phyloP scores from a whole-genome alignment of 2,329 filamentous ascomycete genomes.

The Didymella keratinophila region DNA sequence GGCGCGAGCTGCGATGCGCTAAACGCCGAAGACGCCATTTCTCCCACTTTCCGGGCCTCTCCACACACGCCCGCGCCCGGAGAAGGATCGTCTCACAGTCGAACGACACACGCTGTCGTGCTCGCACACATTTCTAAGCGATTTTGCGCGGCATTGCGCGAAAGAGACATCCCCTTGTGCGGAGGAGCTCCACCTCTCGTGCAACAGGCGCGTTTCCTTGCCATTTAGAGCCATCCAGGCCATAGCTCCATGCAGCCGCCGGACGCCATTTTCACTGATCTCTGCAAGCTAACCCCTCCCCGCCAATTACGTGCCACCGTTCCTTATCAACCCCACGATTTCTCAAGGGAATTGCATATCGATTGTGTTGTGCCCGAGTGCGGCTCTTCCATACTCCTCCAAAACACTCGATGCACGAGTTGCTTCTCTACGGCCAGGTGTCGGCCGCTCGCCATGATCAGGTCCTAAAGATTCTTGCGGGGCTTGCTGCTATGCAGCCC shows the following conservation, averaged over 20 bases:
- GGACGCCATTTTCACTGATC: slow-evolving; percentile 24
- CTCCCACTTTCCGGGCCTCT: slow-evolving; percentile 22
- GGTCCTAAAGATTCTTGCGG: slow-evolving; percentile 67
- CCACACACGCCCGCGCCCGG: slow-evolving; percentile 18
- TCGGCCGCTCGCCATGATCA: slow-evolving; percentile 65
- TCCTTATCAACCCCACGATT: slow-evolving; percentile 43
- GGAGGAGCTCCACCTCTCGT: slow-evolving; percentile 27
- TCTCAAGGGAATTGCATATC: slow-evolving; percentile 40
- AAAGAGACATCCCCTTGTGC: slow-evolving; percentile 19
- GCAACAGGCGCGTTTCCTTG: slow-evolving; percentile 23
- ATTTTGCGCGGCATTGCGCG: slow-evolving; percentile 19
- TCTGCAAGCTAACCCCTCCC: slow-evolving; percentile 27
- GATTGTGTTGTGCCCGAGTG: slow-evolving; percentile 28
- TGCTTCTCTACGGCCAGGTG: slow-evolving; percentile 68
- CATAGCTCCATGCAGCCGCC: slow-evolving; percentile 31
- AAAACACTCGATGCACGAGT: slow-evolving; percentile 64
- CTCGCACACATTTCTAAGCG: slow-evolving; percentile 25
- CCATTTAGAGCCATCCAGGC: slow-evolving; percentile 23
- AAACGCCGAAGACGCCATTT: slow-evolving; percentile 30
- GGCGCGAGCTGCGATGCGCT: slow-evolving; percentile 22
- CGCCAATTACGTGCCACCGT: slow-evolving; percentile 31
- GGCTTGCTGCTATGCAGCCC: slow-evolving; percentile 68
- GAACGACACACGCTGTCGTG: slow-evolving; percentile 28
- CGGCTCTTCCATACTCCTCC: slow-evolving; percentile 19
- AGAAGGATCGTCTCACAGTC: slow-evolving; percentile 32